Base-by-base conservation (phyloP, 202 grass and related monocot species). In the Carex sylvatica region DNA sequence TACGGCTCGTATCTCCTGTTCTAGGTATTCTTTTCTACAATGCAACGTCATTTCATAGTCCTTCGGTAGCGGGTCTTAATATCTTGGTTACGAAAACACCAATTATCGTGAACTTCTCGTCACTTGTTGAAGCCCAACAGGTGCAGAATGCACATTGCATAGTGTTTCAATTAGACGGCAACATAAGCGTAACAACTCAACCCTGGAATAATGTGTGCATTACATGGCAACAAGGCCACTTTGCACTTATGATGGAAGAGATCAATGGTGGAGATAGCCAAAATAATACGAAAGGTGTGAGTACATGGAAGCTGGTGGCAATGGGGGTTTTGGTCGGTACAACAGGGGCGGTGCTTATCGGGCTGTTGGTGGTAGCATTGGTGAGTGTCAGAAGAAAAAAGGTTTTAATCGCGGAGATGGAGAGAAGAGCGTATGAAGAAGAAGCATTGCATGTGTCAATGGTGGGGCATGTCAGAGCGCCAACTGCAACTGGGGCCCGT, bases 361-460 rank as follows among this genome's bases (percentile, higher is more conserved):
- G 95, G 55, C 40, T 98, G 67, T 67, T 98, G 1, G 81, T 83
- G 16, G 92, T 98, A n/a, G 95, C 95, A 9, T 78, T 98, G 87
- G 52, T 87, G 38, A 89, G 86, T 52, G 74, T 93, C 44, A 90
- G 84, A 83, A 87, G 92, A 46, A 88, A 84, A 80, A 93, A 78
- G 85, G 79, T 83, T 31, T 83, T 83, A 77, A 67, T 91, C 80
- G 95, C 70, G 28, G 95, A 93, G 56, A 90, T 98, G 95, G 95
- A 93, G 80, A 79, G 86, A 74, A 90, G 89, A 47, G 91, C 91
- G 31, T 95, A 98, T 82, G 95, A 95, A 89, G 95, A 93, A 68
- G 95, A 95, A 82, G 91, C 92, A 60, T 61, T 98, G 82, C 87
- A 84, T 78, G 79, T 98, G 83, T 94, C 92, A 82, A 98, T 95